A percentile compares a stretch with the other conserved stretches of the same genome.
Conservation (phyloP, 257 asterid species). For the Solanum etuberosum region DNA sequence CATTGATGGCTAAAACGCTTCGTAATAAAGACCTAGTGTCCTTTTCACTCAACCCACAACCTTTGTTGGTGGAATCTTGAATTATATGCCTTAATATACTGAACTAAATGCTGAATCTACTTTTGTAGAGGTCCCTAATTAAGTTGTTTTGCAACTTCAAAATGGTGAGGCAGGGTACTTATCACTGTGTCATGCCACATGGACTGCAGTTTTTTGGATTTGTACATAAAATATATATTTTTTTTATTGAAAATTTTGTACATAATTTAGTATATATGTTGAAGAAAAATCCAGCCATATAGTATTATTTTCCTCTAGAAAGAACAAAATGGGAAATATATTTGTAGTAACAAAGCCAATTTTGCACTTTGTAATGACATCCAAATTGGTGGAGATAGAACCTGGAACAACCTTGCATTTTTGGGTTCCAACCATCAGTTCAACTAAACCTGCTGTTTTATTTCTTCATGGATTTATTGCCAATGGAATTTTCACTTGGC, state of each 20-base stretch:
- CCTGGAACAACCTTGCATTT: conserved; percentile 8
- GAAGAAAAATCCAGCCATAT: not conserved
- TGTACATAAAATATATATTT: too few relatives aligned
- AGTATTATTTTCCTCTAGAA: not conserved
- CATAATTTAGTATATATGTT: too few relatives aligned
- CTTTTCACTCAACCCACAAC: not conserved
- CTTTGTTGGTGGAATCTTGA: not conserved
- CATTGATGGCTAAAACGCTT: too few relatives aligned
- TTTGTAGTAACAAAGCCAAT: not conserved
- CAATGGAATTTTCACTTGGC: conserved; percentile 1
- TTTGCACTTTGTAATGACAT: not conserved
- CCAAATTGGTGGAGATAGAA: conserved; percentile 3
- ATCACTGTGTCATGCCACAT: not conserved
- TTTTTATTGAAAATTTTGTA: too few relatives aligned
- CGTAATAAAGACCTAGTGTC: too few relatives aligned
- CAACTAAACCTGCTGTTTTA: not conserved
- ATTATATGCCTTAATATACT: not conserved
- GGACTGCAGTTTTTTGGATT: not conserved
- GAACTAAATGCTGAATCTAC: too few relatives aligned
- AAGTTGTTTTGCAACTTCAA: not conserved
- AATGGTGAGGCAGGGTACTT: not conserved
- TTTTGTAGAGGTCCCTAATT: not conserved
- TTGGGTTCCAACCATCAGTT: conserved; percentile 4
- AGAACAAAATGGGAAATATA: not conserved
- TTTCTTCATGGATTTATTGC: conserved; percentile 6